Base-by-base conservation (phyloP, 352 stramenopile species). In the Phytophthora hybrid region DNA sequence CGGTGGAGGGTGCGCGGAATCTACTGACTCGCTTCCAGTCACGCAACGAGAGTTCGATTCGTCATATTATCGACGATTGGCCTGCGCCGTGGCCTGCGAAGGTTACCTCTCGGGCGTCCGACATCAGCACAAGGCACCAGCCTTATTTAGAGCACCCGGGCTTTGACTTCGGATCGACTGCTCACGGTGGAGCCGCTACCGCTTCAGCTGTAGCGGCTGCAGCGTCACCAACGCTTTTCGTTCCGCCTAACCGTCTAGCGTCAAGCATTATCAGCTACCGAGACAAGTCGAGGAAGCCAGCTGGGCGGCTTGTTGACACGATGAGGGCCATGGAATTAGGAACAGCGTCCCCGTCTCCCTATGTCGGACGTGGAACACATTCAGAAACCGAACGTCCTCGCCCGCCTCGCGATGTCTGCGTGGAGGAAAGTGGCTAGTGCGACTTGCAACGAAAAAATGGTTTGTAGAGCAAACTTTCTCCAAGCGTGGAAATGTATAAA, bases 11-110 rank as follows among this genome's bases (percentile, higher is more conserved):
- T 32, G 85, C 85, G 10, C 73, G 71, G 4, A 87, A 83, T 53
- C 60, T 90, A 9, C 56, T 90, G 67, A 69, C 67, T 1, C 79
- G 80, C 0, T 90, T 90, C 46, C 78, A 90, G 65, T 76, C 79
- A n/a, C 71, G 79, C 26, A 88, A 87, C 19, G 80, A 82, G 56
- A 78, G 85, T 46, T 80, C 82, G 2, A 84, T 90, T 14, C 78
- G 77, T 1, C 79, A 88, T 41, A 77, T 90, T 55, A 81, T 90
- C 39, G 72, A 51, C 18, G 44, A 51, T 21, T 51, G 44, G 44
- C 44, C 44, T 51, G 11, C 44, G 14, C 44, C 44, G n/a, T 14
- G 44, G 14, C 44, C 14, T 51, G 44, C 44, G 1, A 21, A 8
- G 44, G 1, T 19, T 21, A 21, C 44, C 5, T 51, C 44, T 21